Evolutionary conservation across 495 filamentous ascomycete genomes (phyloP).

Genomic region (Talaromyces liani): DNA sequence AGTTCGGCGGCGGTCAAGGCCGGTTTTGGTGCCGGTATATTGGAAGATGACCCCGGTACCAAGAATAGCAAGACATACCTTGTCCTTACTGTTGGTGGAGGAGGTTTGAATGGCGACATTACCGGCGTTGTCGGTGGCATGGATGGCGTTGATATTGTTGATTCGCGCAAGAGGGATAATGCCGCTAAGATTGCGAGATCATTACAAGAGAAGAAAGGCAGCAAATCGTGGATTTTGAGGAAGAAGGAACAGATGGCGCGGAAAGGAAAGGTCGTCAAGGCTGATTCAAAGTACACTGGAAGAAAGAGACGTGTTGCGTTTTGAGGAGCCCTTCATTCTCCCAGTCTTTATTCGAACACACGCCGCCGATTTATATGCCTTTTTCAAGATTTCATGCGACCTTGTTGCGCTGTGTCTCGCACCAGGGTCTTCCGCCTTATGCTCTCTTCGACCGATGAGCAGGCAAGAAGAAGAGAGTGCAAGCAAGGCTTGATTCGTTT

Average conservation of each 20-base stretch:
- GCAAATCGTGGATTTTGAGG: slow-evolving; percentile 81
- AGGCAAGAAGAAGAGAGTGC: background rate
- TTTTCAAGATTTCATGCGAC: background rate
- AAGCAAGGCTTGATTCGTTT: background rate
- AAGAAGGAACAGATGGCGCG: slow-evolving; percentile 95
- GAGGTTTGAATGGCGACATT: slow-evolving; percentile 70
- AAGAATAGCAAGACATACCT: slow-evolving; percentile 92
- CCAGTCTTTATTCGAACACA: background rate
- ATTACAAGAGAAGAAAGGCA: slow-evolving; percentile 57
- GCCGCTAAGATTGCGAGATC: slow-evolving; percentile 41
- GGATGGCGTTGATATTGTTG: slow-evolving; percentile 77
- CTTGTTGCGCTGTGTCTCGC: background rate
- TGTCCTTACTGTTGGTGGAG: slow-evolving; percentile 85
- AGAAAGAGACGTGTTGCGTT: slow-evolving; percentile 64
- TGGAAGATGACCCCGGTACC: slow-evolving; percentile 92
- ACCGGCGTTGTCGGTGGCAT: slow-evolving; percentile 78
- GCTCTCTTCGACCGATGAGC: background rate
- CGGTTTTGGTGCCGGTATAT: slow-evolving; percentile 87
- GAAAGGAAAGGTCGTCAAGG: slow-evolving; percentile 91
- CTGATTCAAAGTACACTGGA: slow-evolving; percentile 85
- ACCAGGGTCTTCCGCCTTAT: background rate
- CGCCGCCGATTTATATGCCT: background rate
- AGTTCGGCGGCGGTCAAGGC: slow-evolving; percentile 80
- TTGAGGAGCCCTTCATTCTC: slow-evolving; percentile 18
- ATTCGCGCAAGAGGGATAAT: slow-evolving; percentile 52